Evolutionary conservation across 805 yeast genomes (phyloP), one percentile per base, ranked within the genome.

Genomic region (Spathaspora hagerdaliae): DNA sequence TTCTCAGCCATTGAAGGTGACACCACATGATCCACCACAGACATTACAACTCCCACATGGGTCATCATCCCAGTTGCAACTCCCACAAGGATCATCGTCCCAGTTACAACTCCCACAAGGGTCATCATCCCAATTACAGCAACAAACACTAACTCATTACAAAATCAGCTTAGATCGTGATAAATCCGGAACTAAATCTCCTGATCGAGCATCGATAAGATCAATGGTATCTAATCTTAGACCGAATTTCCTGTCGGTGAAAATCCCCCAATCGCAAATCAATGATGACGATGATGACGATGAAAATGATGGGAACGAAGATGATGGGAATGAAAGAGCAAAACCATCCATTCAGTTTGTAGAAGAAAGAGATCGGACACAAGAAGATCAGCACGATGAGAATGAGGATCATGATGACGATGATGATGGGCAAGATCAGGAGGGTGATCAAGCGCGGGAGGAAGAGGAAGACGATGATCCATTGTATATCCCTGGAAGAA

Each of bases 191-290:
- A 38, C 38, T 13, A 40, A 35, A n/a, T 45, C 60, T 9, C 45
- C 61, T 0, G 71, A 64, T 44, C 64, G 57, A 32, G 31, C 62
- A 6, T 68, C 75, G 1, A 45, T 61, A 7, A 58, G 65, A 38
- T 62, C 74, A 1, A 61, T 71, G 1, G 55, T 59, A 12, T 61
- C 72, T 12, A 68, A 69, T 45, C 61, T 72, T 35, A 71, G 79
- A 39, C 87, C 90, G 0, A 79, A 79, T 39, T 83, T 87, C 53
- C 79, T 86, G 32, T 84, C 92, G 2, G 83, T 81, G 37, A 82
- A 85, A 41, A 73, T 85, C 41, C 94, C 94, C 1, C 75, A 79
- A 49, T 79, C 92, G 0, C 80, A 75, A 49, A 74, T 85, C 1
- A 65, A 82, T 39, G 87, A 83, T 47, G 85, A 83, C 49, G 88